Base-by-base conservation (phyloP, 441 rosid genomes). In the Adansonia madagascariensis region DNA sequence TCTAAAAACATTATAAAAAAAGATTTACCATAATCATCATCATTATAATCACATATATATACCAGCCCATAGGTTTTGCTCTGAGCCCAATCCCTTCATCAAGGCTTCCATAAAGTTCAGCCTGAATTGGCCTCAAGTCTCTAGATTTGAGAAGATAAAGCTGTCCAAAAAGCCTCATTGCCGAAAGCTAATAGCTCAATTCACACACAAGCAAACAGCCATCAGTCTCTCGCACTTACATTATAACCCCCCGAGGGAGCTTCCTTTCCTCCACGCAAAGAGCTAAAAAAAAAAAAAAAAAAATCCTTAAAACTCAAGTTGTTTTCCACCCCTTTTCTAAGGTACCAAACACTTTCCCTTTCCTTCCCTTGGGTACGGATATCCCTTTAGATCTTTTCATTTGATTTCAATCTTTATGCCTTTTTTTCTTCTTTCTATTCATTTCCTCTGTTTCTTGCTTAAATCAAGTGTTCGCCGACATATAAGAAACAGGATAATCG, bases 391-490 rank as follows among this genome's bases (percentile, higher is more conserved):
- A 43, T 4, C 44, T 18, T 66, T 20, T 8, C 50, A 65, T 65
- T 8, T 66, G 27, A 67, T 67, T 67, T 67, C 12, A 67, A 67
- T 67, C 72, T 55, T 18, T 44, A 5, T 41, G 41, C 15, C 15
- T 17, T 65, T 41, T 15, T 61, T 65, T n/a, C 6, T 17, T 55
- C 60, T 55, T 10, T 18, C 71, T 20, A 11, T 46, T 46, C 53
- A 67, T 67, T 46, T 67, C 18, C 17, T 20, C 17, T 46, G 56
- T 67, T 67, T 46, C 31, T 66, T 46, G 11, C 72, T 20, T 67
- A 46, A 46, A 67, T 67, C 55, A 46, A 67, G 55, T 46, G 39
- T 47, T 67, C 14, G 43, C 66, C 44, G 66, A 62, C 66, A 62
- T 24, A 24, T 60, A 60, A 12, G 7, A 24, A 20, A 12, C 6